These are phyloP conservation scores for Solanum clarkiae DNA, from an alignment of 257 asterid genomes.

Conservation along the genomic window DNA sequence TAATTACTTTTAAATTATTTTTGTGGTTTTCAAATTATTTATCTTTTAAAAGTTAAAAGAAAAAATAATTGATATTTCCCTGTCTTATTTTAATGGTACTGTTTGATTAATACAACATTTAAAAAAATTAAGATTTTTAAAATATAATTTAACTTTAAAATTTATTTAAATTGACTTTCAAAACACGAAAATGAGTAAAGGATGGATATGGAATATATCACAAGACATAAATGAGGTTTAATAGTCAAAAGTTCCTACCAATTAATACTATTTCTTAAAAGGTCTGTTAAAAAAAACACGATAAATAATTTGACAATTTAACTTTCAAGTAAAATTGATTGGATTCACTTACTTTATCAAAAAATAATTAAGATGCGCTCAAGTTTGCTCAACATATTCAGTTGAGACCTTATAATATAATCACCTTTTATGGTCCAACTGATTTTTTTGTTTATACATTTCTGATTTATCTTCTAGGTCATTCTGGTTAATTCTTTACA, in stretches of 20 bases:
- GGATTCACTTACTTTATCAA: not conserved
- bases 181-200: too few relatives aligned
- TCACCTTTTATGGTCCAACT: not conserved
- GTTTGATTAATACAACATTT: too few relatives aligned
- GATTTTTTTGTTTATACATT: not conserved
- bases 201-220: too few relatives aligned
- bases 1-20: too few relatives aligned
- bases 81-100: too few relatives aligned
- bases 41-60: not conserved
- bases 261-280: not conserved
- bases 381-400: not conserved
- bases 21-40: not conserved
- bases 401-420: not conserved
- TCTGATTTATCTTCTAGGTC: too few relatives aligned
- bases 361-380: too few relatives aligned
- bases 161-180: too few relatives aligned
- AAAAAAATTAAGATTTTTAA: too few relatives aligned
- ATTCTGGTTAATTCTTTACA: too few relatives aligned
- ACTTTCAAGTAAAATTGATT: not conserved
- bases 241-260: not conserved
- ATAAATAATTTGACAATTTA: not conserved
- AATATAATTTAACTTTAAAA: too few relatives aligned
- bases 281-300: not conserved
- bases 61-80: not conserved
- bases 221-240: not conserved